Evolutionary conservation across 2,329 filamentous ascomycete species (phyloP).

Genomic region (Colletotrichum acutatum): DNA sequence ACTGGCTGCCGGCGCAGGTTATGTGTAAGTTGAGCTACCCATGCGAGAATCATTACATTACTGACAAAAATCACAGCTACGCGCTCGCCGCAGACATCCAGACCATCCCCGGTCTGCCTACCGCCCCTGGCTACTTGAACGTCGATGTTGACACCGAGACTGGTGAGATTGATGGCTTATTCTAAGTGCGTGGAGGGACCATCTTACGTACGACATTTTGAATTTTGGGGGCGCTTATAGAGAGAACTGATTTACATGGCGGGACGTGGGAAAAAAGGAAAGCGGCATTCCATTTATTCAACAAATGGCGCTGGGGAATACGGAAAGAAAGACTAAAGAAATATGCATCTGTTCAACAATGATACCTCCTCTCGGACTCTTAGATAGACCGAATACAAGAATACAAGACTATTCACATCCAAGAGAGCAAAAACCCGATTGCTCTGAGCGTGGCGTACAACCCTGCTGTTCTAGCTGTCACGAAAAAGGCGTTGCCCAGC

Average conservation of each 20-base stretch:
- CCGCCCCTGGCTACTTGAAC: constrained; percentile 94
- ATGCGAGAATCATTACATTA: constrained; percentile 38
- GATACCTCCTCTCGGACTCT: constrained; percentile 34
- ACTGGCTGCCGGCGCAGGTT: constrained; percentile 93
- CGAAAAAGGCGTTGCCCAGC: too few species aligned
- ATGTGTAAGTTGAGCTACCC: constrained; percentile 70
- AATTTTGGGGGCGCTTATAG: constrained; percentile 4
- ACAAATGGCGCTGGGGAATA: constrained; percentile 38
- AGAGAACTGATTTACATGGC: not conserved
- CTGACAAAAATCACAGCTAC: constrained; percentile 68
- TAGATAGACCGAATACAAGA: constrained; percentile 8
- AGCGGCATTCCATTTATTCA: constrained; percentile 36
- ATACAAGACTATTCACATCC: constrained; percentile 16
- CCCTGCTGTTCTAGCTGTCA: too few species aligned
- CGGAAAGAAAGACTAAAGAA: constrained; percentile 19
- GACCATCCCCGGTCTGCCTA: constrained; percentile 95
- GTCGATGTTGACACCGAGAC: constrained; percentile 87
- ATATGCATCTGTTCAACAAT: constrained; percentile 38
- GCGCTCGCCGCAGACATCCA: constrained; percentile 97
- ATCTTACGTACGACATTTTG: not conserved
- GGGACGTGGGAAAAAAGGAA: constrained; percentile 8
- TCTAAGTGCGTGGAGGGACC: constrained; percentile 64
- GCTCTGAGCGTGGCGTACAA: too few species aligned
- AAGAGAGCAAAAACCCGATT: not conserved
- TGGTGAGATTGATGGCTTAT: constrained; percentile 89